phyloP scores from a whole-genome alignment of 805 yeast genomes.

The Zygoascus bituminiphila region DNA sequence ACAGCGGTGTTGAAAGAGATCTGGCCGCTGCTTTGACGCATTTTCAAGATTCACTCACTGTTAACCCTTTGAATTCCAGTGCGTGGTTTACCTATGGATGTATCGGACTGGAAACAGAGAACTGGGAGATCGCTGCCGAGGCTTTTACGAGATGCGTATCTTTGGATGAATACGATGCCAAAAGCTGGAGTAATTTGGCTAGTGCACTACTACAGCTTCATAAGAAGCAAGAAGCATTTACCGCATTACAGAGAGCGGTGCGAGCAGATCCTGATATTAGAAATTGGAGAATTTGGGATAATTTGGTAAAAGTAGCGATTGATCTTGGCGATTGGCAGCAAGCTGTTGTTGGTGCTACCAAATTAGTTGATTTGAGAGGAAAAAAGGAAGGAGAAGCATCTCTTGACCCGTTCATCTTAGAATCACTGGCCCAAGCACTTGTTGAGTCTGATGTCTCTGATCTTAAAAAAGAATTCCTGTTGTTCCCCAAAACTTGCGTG shows the following conservation, averaged over 20 bases:
- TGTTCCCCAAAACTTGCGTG: conserved; percentile 59
- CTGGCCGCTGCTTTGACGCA: conserved; percentile 50
- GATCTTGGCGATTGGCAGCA: conserved; percentile 84
- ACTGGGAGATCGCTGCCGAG: conserved; percentile 73
- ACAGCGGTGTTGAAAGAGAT: conserved; percentile 45
- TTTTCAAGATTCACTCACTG: conserved; percentile 63
- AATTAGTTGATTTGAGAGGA: conserved; percentile 49
- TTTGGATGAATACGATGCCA: conserved; percentile 68
- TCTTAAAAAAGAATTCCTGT: conserved; percentile 24
- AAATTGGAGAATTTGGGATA: conserved; percentile 89
- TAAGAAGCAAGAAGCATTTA: conserved; percentile 70
- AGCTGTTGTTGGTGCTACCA: conserved; percentile 65
- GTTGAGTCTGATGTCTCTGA: conserved; percentile 38
- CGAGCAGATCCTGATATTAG: conserved; percentile 54
- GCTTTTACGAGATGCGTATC: conserved; percentile 89
- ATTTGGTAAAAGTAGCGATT: conserved; percentile 72
- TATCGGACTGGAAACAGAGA: conserved; percentile 64
- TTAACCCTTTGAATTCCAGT: conserved; percentile 65
- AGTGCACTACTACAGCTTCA: conserved; percentile 60
- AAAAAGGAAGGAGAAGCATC: conserved; percentile 53
- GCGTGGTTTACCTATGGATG: conserved; percentile 94
- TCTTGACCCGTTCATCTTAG: conserved; percentile 68
- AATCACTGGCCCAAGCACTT: conserved; percentile 60
- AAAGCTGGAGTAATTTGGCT: conserved; percentile 89
- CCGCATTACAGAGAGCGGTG: conserved; percentile 75